phyloP scores from a whole-genome alignment of 495 filamentous ascomycete species.

The Hypoxylon fuscum region DNA sequence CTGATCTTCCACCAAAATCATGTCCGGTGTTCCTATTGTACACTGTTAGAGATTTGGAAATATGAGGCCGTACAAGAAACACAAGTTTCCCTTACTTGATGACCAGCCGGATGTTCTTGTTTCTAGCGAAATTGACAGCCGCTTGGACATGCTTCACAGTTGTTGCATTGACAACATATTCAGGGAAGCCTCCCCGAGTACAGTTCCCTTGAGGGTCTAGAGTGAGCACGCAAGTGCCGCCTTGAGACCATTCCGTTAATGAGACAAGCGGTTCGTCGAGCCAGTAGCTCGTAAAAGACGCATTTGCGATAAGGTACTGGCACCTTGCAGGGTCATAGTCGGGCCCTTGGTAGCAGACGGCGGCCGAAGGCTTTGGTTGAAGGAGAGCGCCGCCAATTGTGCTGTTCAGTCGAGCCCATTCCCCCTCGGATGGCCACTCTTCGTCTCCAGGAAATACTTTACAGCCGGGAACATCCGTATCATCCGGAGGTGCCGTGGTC shows the following conservation, averaged over 20 bases:
- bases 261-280: conserved; percentile 50
- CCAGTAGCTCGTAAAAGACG: conserved; percentile 43
- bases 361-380: conserved; percentile 60
- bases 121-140: conserved; percentile 68
- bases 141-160: conserved; percentile 62
- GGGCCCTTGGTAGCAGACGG: conserved; percentile 61
- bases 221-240: conserved; percentile 46
- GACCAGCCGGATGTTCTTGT: conserved; percentile 64
- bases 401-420: conserved; percentile 58
- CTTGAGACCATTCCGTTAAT: conserved; percentile 50
- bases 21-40: conserved; percentile 70
- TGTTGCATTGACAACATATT: conserved; percentile 66
- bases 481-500: not conserved
- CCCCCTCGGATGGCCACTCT: conserved; percentile 53
- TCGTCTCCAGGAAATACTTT: conserved; percentile 62
- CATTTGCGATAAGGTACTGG: conserved; percentile 41
- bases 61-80: not conserved
- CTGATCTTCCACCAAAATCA: conserved; percentile 65
- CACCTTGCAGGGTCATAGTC: conserved; percentile 55
- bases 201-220: conserved; percentile 50
- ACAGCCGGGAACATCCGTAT: conserved; percentile 44
- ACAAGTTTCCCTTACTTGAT: conserved; percentile 56
- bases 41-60: not conserved
- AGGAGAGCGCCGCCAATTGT: conserved; percentile 59
- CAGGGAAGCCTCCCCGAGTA: conserved; percentile 65